These are phyloP conservation scores for Copromyces sp. DNA, from an alignment of 495 filamentous ascomycete species.

Conservation along the genomic window DNA sequence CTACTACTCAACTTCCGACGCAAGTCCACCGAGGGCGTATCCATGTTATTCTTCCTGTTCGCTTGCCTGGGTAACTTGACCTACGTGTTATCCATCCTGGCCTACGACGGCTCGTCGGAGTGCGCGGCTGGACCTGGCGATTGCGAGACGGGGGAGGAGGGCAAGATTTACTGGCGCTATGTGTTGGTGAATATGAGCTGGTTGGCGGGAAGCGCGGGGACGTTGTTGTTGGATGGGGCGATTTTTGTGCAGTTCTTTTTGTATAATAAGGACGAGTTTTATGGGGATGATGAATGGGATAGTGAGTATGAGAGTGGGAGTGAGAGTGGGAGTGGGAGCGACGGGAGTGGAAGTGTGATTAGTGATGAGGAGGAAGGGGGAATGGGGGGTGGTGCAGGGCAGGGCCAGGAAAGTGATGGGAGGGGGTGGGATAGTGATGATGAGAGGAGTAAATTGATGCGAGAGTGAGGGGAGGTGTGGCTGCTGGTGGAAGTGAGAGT, in stretches of 20 bases:
- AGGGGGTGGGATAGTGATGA: conserved; percentile 2
- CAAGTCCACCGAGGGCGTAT: conserved; percentile 84
- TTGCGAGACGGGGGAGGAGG: conserved; percentile 47
- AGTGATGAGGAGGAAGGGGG: conserved; percentile 20
- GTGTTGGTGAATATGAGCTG: conserved; percentile 81
- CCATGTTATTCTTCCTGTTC: conserved; percentile 90
- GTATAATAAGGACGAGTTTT: conserved; percentile 41
- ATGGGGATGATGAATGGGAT: background rate
- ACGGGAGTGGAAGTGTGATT: background rate
- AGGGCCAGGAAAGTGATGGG: conserved; percentile 4
- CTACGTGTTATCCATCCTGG: conserved; percentile 85
- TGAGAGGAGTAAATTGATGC: background rate
- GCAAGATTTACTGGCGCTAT: conserved; percentile 59
- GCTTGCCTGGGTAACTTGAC: conserved; percentile 90
- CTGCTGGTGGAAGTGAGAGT: background rate
- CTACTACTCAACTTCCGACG: conserved; percentile 80
- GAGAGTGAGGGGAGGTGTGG: background rate
- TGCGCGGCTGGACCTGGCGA: conserved; percentile 30
- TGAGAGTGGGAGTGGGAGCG: conserved; percentile 6
- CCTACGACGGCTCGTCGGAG: conserved; percentile 53
- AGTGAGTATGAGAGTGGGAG: conserved; percentile 10
- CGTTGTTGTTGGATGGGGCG: conserved; percentile 66
- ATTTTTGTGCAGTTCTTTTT: conserved; percentile 92
- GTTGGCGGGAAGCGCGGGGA: conserved; percentile 83
- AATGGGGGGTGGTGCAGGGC: conserved; percentile 19